Evolutionary conservation across 371 early-diverging fungal species (phyloP), one percentile per base, ranked within the genome.

Genomic region (Cokeromyces recurvatus): DNA sequence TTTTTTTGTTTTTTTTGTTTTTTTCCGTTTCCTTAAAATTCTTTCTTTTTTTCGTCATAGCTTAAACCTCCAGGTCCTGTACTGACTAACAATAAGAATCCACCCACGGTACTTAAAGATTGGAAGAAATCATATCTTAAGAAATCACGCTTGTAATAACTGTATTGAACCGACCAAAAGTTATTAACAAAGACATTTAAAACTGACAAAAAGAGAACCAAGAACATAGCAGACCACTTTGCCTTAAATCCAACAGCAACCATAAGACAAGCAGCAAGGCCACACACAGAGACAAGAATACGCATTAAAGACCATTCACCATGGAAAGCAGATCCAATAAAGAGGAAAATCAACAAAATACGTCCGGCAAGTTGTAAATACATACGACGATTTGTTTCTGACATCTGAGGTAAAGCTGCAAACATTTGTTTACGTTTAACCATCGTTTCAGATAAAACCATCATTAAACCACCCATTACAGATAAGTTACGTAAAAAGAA

Each of bases 91-190:
- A 96, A 68, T 45, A 97, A 68, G 66, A 96, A 90, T 15, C 97
- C 97, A 44, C 97, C 97, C 68, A 95, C 83, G 66, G 93, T 92
- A 14, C 92, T 92, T 41, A 97, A 75, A 2, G 90, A 96, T 68
- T 97, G 97, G 88, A 96, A 97, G 60, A 97, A 97, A 72, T 97
- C 97, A 65, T 96, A 97, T 75, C 94, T 91, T 57, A 92, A 81
- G 64, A 95, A 97, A 53, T 97, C 97, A 47, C 88, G 80, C 59
- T 86, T 85, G 27, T 82, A 78, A 39, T 82, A 78, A 48, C 77
- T 77, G 43, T 85, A 85, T 58, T 91, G 88, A 44, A 93, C 74
- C 7, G 90, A 80, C 97, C 97, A 97, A 85, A 93, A 97, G 84
- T 95, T 93, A 75, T 97, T 96, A 55, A 95, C 82, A 23, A 90